These are phyloP conservation scores for Smittium mucronatum DNA, from an alignment of 371 early-diverging fungal genomes.

Conservation along the genomic window DNA sequence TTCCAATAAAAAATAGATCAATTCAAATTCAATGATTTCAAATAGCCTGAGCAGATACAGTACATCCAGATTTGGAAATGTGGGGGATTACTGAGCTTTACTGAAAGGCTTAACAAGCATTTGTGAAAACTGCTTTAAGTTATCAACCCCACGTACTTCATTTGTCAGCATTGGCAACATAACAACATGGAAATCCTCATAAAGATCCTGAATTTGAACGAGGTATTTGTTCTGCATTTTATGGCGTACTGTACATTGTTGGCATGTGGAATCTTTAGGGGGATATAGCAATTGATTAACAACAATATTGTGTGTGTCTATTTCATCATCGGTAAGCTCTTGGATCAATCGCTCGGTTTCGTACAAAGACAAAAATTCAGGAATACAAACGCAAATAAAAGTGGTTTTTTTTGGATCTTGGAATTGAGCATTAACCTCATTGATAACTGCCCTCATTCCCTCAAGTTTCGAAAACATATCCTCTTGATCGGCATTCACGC, in stretches of 20 bases:
- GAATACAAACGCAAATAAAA: conserved; percentile 96
- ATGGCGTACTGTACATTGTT: conserved; percentile 84
- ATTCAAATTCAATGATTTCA: too few species aligned
- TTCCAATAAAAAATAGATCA: too few species aligned
- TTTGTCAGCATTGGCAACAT: conserved; percentile 87
- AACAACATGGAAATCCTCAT: conserved; percentile 93
- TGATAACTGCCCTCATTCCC: conserved; percentile 83
- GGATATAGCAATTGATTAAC: conserved; percentile 97
- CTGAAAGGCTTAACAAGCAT: conserved; percentile 70
- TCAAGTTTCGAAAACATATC: conserved; percentile 91
- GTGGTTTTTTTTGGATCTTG: conserved; percentile 93
- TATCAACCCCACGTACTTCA: conserved; percentile 91
- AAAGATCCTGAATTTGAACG: conserved; percentile 92
- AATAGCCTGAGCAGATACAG: too few species aligned
- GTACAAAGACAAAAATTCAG: conserved; percentile 96
- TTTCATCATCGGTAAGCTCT: conserved; percentile 88
- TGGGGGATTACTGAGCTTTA: too few species aligned
- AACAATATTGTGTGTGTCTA: conserved; percentile 97
- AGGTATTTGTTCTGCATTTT: conserved; percentile 98
- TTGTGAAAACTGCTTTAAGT: conserved; percentile 79
- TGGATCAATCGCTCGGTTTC: conserved; percentile 98
- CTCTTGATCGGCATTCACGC: conserved; percentile 73
- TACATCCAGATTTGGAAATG: too few species aligned
- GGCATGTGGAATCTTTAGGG: conserved; percentile 79
- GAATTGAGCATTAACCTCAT: conserved; percentile 94